Base-by-base conservation (phyloP, 495 filamentous ascomycete genomes). In the Lichenothelia convexa region DNA sequence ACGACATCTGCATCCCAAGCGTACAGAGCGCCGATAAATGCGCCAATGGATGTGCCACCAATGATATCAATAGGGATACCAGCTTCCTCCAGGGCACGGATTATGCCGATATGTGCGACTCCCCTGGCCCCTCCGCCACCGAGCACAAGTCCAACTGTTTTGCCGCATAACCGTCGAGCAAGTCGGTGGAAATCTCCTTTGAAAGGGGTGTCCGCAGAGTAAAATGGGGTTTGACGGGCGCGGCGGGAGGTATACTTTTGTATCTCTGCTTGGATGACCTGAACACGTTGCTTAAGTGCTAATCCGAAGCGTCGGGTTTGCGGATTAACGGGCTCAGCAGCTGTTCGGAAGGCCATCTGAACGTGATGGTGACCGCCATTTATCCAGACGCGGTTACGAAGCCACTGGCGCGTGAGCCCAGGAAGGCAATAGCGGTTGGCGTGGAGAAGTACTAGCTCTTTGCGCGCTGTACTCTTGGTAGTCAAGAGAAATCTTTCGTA, bases 301-400 rank as follows among this genome's bases (percentile, higher is more conserved):
- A 73, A 75, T 1, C 83, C 83, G 31, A 85, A 78, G 17, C 78
- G 76, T 42, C 79, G 82, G 5, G 68, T 62, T 17, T 77, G 79
- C 0, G 80, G 70, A 44, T 91, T 75, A 0, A 81, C 71, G 13
- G 83, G 75, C 43, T 87, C 75, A 4, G 75, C 58, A 19, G 75
- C 74, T n/a, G 75, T 67, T 23, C 76, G 74, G 56, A 86, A 91
- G 1, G 80, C 66, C 89, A 97, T 94, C 50, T 97, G 89, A 18
- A 97, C 79, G 47, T 97, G 89, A 50, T 93, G 87, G 54, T 97
- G 91, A 26, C 89, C 83, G n/a, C 89, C 89, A 47, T 94, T 97
- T 46, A 97, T 83, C 89, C 89, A 97, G 38, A 92, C 69, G 0
- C 89, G 76, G 50, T 93, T 93, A 46, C 82, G 76, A 16, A 97